Evolutionary conservation across 495 filamentous ascomycete species (phyloP), one percentile per base, ranked within the genome.

Genomic region (Penicillium paradoxum): DNA sequence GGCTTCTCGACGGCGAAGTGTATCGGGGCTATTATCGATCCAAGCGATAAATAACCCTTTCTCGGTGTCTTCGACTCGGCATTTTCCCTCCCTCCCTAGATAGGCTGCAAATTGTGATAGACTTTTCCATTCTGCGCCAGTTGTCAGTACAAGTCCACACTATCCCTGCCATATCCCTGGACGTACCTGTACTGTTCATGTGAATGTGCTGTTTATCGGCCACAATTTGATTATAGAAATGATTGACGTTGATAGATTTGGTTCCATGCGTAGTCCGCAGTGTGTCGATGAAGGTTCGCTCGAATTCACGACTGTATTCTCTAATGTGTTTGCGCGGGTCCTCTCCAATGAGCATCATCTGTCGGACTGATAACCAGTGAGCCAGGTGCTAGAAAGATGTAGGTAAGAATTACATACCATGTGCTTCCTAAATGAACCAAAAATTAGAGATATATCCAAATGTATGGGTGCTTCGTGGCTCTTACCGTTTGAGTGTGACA

Each of bases 21-120:
- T 88, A 45, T 95, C 91, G 0, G 90, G 89, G 27, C 81, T 86
- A 59, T 91, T 88, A 69, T 99, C 92, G 27, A 97, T 83, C 89
- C 91, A 99, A 5, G 83, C 79, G 45, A 99, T 79, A 59, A 89
- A 85, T 13, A 97, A 56, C 1, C 93, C 74, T 62, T 95, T 91
- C 40, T 95, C 91, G 39, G 84, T 87, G 60, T 98, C 93, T 56
- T 95, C 88, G 0, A 97, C 89, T 19, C 84, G 74, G 63, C 88
- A 91, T 29, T 96, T 81, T 0, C 91, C 87, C 64, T 96, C 90
- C 22, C 87, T 71, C 1, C 90, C 89, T 8, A 99, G 70, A 58
- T 86, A 72, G 58, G 93, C 91, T 4, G 84, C 88, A 73, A 96
- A 97, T 56, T 97, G 90, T 4, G 90, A 89, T 49, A 99, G 72